Evolutionary conservation across 768 basidiomycete species (phyloP).

Genomic region (Phanerochaete carnosa): DNA sequence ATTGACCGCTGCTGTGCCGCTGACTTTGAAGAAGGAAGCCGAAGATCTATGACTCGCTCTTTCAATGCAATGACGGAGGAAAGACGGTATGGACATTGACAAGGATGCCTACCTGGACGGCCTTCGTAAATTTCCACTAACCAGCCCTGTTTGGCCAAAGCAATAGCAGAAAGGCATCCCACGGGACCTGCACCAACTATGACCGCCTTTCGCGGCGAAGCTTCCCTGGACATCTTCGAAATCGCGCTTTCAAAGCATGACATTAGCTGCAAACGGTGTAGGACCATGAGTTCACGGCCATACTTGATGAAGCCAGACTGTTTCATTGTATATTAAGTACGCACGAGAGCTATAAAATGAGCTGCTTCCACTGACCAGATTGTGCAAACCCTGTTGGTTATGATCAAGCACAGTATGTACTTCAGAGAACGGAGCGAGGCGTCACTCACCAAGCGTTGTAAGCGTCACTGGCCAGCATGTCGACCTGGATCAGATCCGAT

Average conservation of each 20-base stretch:
- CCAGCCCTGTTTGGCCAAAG: conserved; percentile 88
- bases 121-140: conserved; percentile 75
- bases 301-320: not conserved
- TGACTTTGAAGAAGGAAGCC: conserved; percentile 65
- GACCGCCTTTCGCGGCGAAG: conserved; percentile 42
- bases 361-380: not conserved
- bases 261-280: not conserved
- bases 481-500: not conserved
- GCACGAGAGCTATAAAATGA: not conserved
- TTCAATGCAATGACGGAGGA: not conserved
- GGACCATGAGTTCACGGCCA: not conserved
- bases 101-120: conserved; percentile 56
- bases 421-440: not conserved
- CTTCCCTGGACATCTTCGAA: not conserved
- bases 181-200: conserved; percentile 92
- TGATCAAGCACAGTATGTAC: not conserved
- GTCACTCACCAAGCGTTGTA: too few species aligned
- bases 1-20: conserved; percentile 81
- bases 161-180: conserved; percentile 85
- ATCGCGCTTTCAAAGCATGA: not conserved
- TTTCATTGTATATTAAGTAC: not conserved
- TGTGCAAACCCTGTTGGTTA: not conserved
- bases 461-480: too few species aligned
- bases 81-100: not conserved
- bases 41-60: conserved; percentile 57